These are phyloP conservation scores for Boeremia lycopersici DNA, from an alignment of 2,329 filamentous ascomycete species.

Conservation along the genomic window DNA sequence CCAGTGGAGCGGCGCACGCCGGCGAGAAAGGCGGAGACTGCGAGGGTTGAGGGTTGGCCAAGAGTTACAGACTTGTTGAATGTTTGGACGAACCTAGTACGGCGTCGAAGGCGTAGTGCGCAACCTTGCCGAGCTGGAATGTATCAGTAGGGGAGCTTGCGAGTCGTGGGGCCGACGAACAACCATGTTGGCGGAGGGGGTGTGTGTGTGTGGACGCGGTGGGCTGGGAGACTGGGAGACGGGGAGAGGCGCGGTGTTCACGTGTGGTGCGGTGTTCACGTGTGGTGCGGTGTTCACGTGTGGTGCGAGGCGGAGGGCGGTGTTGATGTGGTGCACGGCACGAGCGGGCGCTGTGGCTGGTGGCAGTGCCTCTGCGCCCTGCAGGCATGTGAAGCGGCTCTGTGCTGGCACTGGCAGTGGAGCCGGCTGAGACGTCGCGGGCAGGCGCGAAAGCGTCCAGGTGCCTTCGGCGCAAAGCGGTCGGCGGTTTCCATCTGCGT, in stretches of 20 bases:
- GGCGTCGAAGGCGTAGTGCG: constrained; percentile 95
- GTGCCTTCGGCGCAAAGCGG: not conserved
- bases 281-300: constrained; percentile 3
- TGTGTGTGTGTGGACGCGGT: not conserved
- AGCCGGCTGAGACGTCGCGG: constrained; percentile 9
- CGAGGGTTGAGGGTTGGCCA: constrained; percentile 13
- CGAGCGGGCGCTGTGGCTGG: constrained; percentile 30
- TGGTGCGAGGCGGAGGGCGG: constrained; percentile 14
- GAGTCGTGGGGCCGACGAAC: constrained; percentile 37
- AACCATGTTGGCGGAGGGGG: constrained; percentile 39
- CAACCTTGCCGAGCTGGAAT: constrained; percentile 87
- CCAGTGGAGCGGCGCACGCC: constrained; percentile 97
- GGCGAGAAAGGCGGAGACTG: constrained; percentile 94
- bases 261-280: constrained; percentile 1
- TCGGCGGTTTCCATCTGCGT: not conserved
- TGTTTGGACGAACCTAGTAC: constrained; percentile 73
- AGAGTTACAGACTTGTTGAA: constrained; percentile 8
- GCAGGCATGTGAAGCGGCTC: constrained; percentile 23
- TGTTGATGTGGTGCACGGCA: constrained; percentile 24
- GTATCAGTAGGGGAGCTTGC: constrained; percentile 56
- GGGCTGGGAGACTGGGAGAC: not conserved
- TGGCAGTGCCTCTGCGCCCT: constrained; percentile 19
- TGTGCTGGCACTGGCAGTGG: constrained; percentile 31
- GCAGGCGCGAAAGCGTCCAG: constrained; percentile 1
- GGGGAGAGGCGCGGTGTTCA: not conserved